A percentile compares a stretch with the other conserved stretches of the same genome.
phyloP scores from a whole-genome alignment of 1,139 yeast genomes.

The Geotrichum phurueaensis region DNA sequence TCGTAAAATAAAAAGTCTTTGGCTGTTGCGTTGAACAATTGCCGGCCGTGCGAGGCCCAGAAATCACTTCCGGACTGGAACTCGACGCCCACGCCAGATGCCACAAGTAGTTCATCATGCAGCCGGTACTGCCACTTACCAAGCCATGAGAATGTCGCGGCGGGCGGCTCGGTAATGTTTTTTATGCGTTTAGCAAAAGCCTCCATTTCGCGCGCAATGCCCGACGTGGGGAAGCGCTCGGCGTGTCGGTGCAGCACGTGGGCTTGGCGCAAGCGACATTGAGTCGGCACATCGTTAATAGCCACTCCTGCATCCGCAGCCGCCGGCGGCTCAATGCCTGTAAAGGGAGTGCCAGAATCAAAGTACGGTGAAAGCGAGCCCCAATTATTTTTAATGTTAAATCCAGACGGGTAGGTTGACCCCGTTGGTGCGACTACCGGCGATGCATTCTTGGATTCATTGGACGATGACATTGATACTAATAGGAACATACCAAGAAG shows the following conservation, averaged over 20 bases:
- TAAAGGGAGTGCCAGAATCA: conserved; percentile 36
- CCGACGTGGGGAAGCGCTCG: conserved; percentile 39
- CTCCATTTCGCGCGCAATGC: conserved; percentile 26
- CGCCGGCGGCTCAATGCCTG: conserved; percentile 28
- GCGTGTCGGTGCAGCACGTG: conserved; percentile 42
- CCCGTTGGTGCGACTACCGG: conserved; percentile 41
- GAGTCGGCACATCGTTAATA: conserved; percentile 29
- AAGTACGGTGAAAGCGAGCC: conserved; percentile 40
- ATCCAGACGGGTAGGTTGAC: conserved; percentile 33
- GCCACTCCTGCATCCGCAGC: conserved; percentile 25
- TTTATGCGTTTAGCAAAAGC: conserved; percentile 30
- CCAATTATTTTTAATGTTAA: conserved; percentile 41
- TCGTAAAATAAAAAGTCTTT: conserved; percentile 25
- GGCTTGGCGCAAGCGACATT: conserved; percentile 35
- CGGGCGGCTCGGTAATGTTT: conserved; percentile 30
- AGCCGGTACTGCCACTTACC: conserved; percentile 35
- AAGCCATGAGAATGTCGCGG: conserved; percentile 31
- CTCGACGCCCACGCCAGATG: conserved; percentile 39
- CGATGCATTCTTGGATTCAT: conserved; percentile 27
- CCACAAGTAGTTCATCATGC: conserved; percentile 35
- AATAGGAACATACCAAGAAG: conserved; percentile 27
- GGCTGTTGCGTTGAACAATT: conserved; percentile 32
- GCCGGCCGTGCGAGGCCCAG: conserved; percentile 41
- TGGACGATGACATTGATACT: conserved; percentile 23
- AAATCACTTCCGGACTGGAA: conserved; percentile 36